Evolutionary conservation across 202 grass and related monocot genomes (phyloP).

Genomic region (Carex arenaria): DNA sequence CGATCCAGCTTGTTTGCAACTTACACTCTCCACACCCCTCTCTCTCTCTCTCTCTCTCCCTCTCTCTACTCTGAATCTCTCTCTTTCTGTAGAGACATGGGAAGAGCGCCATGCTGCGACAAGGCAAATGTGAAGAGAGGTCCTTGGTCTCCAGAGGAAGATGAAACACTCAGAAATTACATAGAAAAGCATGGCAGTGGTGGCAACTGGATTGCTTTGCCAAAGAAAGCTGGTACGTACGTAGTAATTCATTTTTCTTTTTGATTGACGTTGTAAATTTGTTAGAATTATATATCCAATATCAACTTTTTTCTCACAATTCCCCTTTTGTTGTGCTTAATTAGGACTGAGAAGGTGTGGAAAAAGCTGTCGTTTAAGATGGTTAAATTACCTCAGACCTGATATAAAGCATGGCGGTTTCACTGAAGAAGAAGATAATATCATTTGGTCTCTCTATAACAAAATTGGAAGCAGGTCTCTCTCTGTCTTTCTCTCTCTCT

Average conservation of each 20-base stretch:
- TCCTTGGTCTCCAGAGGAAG: conserved; percentile 91
- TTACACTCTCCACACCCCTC: conserved; percentile 14
- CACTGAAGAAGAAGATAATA: conserved; percentile 73
- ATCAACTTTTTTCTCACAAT: conserved; percentile 9
- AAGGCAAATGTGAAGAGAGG: conserved; percentile 80
- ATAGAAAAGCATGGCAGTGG: conserved; percentile 58
- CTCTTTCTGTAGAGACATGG: conserved; percentile 34
- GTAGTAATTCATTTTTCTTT: not conserved
- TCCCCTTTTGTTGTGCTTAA: not conserved
- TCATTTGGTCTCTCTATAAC: conserved; percentile 68
- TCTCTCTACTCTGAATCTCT: not conserved
- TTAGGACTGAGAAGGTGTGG: conserved; percentile 73
- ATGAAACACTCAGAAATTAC: conserved; percentile 60
- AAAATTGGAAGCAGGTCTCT: conserved; percentile 77
- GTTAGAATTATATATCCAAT: not conserved
- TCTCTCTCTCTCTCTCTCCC: not conserved
- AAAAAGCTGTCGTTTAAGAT: conserved; percentile 84
- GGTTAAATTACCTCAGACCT: conserved; percentile 92
- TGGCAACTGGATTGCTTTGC: conserved; percentile 90
- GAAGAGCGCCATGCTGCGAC: conserved; percentile 91
- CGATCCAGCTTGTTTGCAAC: conserved; percentile 16
- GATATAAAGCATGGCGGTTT: conserved; percentile 88
- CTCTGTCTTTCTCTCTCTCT: not conserved
- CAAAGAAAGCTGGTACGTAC: conserved; percentile 55
- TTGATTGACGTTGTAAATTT: not conserved